Base-by-base conservation (phyloP, 169 alveolate genomes). In the Plasmodium blacklocki region DNA sequence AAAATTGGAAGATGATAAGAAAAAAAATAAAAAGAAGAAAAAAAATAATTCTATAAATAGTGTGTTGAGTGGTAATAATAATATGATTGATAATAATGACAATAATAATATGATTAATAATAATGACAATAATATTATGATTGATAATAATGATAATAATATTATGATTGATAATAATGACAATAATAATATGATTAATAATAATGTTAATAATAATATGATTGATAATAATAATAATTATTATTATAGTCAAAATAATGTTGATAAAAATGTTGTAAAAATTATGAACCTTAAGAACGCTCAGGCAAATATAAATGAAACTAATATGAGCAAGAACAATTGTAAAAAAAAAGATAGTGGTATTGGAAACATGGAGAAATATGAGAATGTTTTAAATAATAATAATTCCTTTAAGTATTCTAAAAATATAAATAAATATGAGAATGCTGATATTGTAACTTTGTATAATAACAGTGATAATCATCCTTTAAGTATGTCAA, bases 1-100 rank as follows among this genome's bases (percentile, higher is more conserved):
- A 12, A 75, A 75, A 39, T 47, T 62, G 19, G 88, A 75, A 4
- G 58, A 50, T 18, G 75, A 26, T 43, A 71, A 75, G 47, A 54
- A 47, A 12, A 62, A 62, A 43, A 75, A 62, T 2, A 75, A 62
- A 56, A 63, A 23, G 32, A 64, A 64, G 32, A 64, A 75, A 15
- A 63, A 45, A 39, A 75, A 75, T 11, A 54, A 32, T 19, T 21
- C 5, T 14, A 26, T 19, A 8, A 32, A 32, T 32, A 32, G 8
- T 32, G 0, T 32, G 8, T 3, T 32, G 0, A 18, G 21, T 29
- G n/a, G 5, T 52, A 5, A 52, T 3, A 52, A 52, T 52, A 52
- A 14, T 52, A 8, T 52, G 18, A 8, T 52, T 5, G 18, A 52
- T 9, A 3, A 12, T 52, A 11, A 2, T 50, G 2, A 12, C 12